Conservation (phyloP, 2,329 filamentous ascomycete species). For the Cordyceps pruinosa region DNA sequence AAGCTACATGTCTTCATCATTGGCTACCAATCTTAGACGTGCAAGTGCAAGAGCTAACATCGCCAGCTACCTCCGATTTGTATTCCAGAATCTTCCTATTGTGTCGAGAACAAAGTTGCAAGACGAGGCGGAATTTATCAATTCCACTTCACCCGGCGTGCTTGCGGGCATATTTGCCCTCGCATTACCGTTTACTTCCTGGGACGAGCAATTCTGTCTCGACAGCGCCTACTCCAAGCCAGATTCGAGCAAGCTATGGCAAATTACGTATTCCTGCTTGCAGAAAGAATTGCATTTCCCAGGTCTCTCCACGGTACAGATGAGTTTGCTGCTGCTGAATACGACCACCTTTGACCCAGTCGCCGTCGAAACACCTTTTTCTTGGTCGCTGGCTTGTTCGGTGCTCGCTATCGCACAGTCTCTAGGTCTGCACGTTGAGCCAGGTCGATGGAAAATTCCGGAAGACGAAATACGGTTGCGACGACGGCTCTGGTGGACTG, state of each 20-base stretch:
- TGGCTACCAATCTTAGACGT: too few species aligned
- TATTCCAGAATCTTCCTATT: slow-evolving; percentile 18
- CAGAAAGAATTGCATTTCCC: slow-evolving; percentile 19
- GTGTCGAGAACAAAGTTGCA: slow-evolving; percentile 14
- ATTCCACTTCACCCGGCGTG: slow-evolving; percentile 14
- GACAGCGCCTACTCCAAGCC: slow-evolving; percentile 18
- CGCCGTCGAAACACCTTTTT: slow-evolving; percentile 16
- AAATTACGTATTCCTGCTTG: slow-evolving; percentile 16
- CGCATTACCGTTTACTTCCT: slow-evolving; percentile 16
- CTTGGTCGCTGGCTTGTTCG: slow-evolving; percentile 14
- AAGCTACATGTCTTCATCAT: not conserved
- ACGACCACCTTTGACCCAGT: slow-evolving; percentile 15
- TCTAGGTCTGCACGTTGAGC: slow-evolving; percentile 15
- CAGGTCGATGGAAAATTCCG: slow-evolving; percentile 15
- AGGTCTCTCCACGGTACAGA: slow-evolving; percentile 14
- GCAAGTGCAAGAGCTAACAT: not conserved
- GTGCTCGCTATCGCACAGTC: slow-evolving; percentile 15
- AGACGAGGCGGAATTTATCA: slow-evolving; percentile 13
- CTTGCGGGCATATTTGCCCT: slow-evolving; percentile 17
- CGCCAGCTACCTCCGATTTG: slow-evolving; percentile 12
- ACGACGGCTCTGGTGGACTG: slow-evolving; percentile 17
- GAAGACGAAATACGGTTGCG: slow-evolving; percentile 14
- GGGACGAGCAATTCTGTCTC: slow-evolving; percentile 18
- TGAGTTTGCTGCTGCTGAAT: slow-evolving; percentile 15
- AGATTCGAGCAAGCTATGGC: slow-evolving; percentile 14